Percentiles rank a stretch among this genome's conserved stretches.
phyloP scores from a whole-genome alignment of 2,329 filamentous ascomycete species.

The Claviceps digitariae region DNA sequence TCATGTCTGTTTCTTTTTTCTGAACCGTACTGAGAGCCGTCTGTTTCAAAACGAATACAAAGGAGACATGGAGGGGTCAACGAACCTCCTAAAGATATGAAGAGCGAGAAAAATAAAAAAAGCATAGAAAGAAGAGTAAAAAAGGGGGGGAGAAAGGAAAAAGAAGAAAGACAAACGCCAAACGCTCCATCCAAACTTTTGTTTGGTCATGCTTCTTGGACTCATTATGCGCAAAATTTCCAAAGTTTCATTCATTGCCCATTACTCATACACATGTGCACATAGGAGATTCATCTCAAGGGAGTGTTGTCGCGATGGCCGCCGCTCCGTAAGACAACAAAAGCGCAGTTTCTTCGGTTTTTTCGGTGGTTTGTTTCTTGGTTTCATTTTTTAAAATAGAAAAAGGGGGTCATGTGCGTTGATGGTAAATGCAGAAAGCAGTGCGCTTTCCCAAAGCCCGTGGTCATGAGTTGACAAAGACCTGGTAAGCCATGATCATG shows the following conservation, averaged over 20 bases:
- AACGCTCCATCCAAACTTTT: neutral
- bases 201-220: neutral
- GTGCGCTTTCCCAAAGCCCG: neutral
- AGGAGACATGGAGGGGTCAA: no score
- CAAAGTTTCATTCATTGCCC: neutral
- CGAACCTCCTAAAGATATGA: no score
- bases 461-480: conserved; percentile 34
- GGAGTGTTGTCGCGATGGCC: neutral
- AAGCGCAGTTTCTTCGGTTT: no score
- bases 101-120: neutral
- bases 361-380: no score
- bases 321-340: no score
- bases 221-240: neutral
- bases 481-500: conserved; percentile 54
- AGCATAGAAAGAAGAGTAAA: no score
- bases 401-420: no score
- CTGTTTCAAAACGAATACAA: neutral
- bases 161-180: neutral
- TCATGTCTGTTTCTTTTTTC: neutral
- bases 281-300: neutral
- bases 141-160: neutral
- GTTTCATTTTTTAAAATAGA: neutral
- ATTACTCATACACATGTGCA: neutral
- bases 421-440: no score
- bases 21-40: neutral